Evolutionary conservation across 2,329 filamentous ascomycete species (phyloP), one percentile per base, ranked within the genome.

Genomic region (Talaromyces piceae): DNA sequence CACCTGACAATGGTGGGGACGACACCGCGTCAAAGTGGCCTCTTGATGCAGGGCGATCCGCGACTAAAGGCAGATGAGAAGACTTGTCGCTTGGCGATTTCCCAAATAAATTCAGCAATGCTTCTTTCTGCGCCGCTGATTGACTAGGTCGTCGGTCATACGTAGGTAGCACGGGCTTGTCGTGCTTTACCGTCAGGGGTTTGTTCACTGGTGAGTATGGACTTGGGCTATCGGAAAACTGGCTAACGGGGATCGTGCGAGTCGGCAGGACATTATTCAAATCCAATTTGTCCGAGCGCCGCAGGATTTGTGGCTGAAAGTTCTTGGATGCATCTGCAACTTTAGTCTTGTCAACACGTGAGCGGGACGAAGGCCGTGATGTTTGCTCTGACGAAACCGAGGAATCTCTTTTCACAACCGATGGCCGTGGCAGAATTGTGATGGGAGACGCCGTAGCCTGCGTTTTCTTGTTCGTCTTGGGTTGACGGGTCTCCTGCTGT

Each of bases 101-200:
- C 23, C 79, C 77, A 60, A 88, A 86, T 1, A 88, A 75, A 4
- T 83, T 85, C 11, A 88, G 71, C 3, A 79, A 63, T 3, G 68
- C 64, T 56, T 77, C 73, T 54, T 72, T 75, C 50, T 78, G 75
- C 13, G 71, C 66, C n/a, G 58, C 54, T 13, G 70, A 67, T 56
- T 74, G 73, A 44, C 62, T 70, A n/a, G 67, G 63, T 7, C 67
- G 66, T 41, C 65, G 70, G 56, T 70, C 65, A 33, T 63, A 61
- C 47, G 56, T 63, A 11, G 57, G 46, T 28, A 59, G 56, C 13
- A 58, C 51, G n/a, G 57, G 58, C 28, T 58, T 37, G 23, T 60
- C 58, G 33, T 58, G 49, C 18, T 41, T 48, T 46, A 16, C n/a
- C 16, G 55, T 45, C 12, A 31, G 26, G 18, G 50, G 27, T 37